phyloP scores from a whole-genome alignment of 768 basidiomycete genomes.

The Bullera alba region DNA sequence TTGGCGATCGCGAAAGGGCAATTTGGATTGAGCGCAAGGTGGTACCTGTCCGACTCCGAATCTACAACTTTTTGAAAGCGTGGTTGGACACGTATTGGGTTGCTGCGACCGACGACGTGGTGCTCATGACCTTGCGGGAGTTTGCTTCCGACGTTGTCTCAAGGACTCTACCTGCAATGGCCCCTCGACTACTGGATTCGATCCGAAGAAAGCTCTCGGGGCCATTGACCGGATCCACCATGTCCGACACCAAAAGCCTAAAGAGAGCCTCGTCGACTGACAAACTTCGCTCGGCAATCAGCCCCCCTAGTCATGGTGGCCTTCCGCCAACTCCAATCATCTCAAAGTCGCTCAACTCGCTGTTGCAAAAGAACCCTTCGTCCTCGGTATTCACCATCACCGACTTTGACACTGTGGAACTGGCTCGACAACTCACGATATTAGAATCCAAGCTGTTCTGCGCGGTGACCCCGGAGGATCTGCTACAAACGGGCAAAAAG shows the following conservation, averaged over 20 bases:
- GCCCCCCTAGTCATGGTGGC: conserved; percentile 39
- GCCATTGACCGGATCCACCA: neutral
- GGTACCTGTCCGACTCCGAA: conserved; percentile 78
- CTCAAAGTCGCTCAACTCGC: conserved; percentile 65
- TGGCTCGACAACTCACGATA: conserved; percentile 86
- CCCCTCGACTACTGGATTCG: conserved; percentile 42
- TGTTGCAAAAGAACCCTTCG: conserved; percentile 59
- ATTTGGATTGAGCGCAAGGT: conserved; percentile 83
- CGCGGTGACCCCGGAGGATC: conserved; percentile 76
- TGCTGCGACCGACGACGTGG: conserved; percentile 61
- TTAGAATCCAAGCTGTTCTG: conserved; percentile 87
- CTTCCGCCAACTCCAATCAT: conserved; percentile 83
- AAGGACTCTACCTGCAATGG: conserved; percentile 43
- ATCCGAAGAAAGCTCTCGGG: conserved; percentile 29
- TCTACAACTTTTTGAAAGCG: conserved; percentile 84
- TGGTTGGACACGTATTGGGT: conserved; percentile 94
- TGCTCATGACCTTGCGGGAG: conserved; percentile 46
- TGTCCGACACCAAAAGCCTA: neutral
- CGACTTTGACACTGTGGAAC: conserved; percentile 89
- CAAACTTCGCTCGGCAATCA: conserved; percentile 50
- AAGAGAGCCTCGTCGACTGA: conserved; percentile 46
- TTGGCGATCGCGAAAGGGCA: conserved; percentile 45
- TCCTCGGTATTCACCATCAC: conserved; percentile 56
- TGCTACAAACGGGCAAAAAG: conserved; percentile 74
- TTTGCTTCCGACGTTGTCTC: conserved; percentile 41